phyloP scores from a whole-genome alignment of 31 red algal species.

The Pterothamnion heteromorphum region DNA sequence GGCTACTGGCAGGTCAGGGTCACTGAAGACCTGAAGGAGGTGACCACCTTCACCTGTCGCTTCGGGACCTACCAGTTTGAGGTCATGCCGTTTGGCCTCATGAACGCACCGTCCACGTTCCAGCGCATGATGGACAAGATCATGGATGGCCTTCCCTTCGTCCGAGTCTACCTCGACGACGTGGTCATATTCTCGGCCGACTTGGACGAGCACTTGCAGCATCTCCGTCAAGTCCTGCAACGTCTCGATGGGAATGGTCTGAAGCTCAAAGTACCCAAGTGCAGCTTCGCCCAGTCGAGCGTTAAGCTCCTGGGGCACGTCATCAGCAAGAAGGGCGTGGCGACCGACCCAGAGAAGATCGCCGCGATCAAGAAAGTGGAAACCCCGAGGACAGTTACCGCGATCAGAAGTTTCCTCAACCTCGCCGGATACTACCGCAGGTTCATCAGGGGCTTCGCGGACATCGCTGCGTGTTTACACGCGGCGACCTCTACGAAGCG shows the following conservation, averaged over 20 bases:
- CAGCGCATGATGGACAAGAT: conserved; percentile 47
- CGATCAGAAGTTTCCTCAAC: conserved; percentile 40
- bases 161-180: conserved; percentile 38
- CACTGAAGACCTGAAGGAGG: conserved; percentile 3
- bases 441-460: conserved; percentile 41
- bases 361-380: neutral
- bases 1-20: conserved; percentile 52
- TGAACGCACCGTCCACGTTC: conserved; percentile 51
- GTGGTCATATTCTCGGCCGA: conserved; percentile 35
- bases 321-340: neutral
- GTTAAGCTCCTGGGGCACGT: conserved; percentile 26
- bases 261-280: conserved; percentile 37
- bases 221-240: neutral
- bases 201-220: neutral
- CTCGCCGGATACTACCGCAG: conserved; percentile 20
- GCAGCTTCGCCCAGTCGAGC: neutral
- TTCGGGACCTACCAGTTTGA: conserved; percentile 40
- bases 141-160: neutral
- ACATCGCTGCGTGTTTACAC: conserved; percentile 24
- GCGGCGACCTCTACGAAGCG: neutral
- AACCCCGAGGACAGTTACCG: neutral
- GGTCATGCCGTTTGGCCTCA: conserved; percentile 45
- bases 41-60: conserved; percentile 39
- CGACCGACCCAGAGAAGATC: neutral
- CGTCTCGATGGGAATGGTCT: neutral